Base-by-base conservation (phyloP, 1,284 basidiomycete genomes). In the Trichosporon inkin region DNA sequence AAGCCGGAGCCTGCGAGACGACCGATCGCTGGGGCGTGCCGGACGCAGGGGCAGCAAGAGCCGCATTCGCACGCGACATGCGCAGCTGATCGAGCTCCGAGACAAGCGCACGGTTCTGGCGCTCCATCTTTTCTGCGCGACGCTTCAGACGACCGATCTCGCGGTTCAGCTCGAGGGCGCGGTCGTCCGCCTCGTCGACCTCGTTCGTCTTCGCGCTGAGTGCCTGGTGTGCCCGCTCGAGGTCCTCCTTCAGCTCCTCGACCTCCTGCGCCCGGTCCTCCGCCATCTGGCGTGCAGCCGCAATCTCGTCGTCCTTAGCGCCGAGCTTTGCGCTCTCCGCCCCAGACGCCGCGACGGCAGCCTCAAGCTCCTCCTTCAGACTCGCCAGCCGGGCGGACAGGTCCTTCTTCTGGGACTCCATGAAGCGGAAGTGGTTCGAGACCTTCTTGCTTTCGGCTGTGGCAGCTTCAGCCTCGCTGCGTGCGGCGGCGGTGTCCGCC, bases 181-280 rank as follows among this genome's bases (percentile, higher is more conserved):
- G 62, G 53, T 66, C 64, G 52, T 66, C 64, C 6, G 64, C 59
- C 52, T 66, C 64, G 28, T 66, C 64, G 28, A 66, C 38, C 39
- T 66, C 64, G 49, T 52, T 52, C 19, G 57, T 63, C 57, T 66
- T 66, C 34, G 57, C 49, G 1, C 55, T 44, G 11, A 63, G 59
- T 13, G 53, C 52, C 13, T 39, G 54, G 11, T 51, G 36, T 5
- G 61, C 53, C 3, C 63, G 52, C 49, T 62, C 20, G 0, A 64
- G n/a, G 41, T 64, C 63, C 40, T 64, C 63, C 22, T 55, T 28
- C 8, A 57, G 37, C n/a, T 60, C 58, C 1, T 35, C 57, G 11
- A 74, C 55, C 40, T 57, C 76, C 56, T 68, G 61, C 2, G 56
- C 57, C 20, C 64, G 62, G 28, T 60, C 69, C 64, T 82, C 71